Percentiles rank a stretch among this genome's conserved stretches.
These are phyloP conservation scores for Suillus cothurnatus DNA, from an alignment of 768 basidiomycete species.

Conservation along the genomic window DNA sequence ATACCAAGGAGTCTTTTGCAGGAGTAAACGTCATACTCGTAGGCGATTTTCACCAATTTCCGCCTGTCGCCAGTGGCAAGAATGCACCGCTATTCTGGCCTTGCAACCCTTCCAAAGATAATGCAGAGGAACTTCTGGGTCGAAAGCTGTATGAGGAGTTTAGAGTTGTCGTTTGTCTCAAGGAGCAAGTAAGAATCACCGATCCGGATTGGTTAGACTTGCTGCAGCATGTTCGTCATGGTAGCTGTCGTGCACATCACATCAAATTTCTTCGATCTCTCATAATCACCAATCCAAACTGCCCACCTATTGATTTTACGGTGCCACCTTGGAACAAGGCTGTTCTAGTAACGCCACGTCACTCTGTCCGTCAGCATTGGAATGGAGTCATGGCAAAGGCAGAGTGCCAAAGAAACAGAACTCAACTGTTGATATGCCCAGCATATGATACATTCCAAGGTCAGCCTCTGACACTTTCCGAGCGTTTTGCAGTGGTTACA, in stretches of 20 bases:
- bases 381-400: conserved; percentile 29
- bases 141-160: conserved; percentile 32
- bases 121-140: conserved; percentile 20
- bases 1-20: conserved; percentile 29
- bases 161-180: conserved; percentile 36
- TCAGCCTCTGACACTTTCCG: too few species aligned
- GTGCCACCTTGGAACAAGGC: conserved; percentile 35
- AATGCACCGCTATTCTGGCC: conserved; percentile 18
- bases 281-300: conserved; percentile 18
- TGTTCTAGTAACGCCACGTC: conserved; percentile 39
- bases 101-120: conserved; percentile 10
- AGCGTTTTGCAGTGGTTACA: too few species aligned
- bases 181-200: conserved; percentile 36
- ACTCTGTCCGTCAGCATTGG: conserved; percentile 39
- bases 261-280: conserved; percentile 26
- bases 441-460: conserved; percentile 20
- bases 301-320: conserved; percentile 27
- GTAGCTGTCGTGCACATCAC: conserved; percentile 31
- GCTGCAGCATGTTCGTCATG: conserved; percentile 30
- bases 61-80: conserved; percentile 2
- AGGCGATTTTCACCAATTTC: conserved; percentile 44
- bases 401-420: background rate
- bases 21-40: conserved; percentile 42
- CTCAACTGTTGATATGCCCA: conserved; percentile 25
- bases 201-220: conserved; percentile 36